Percentiles rank a stretch among this genome's conserved stretches.
phyloP scores from a whole-genome alignment of 176 grass and related monocot genomes.

The Sorghum bicolor region Sorghum_bicolor_NCBIv3 NC_012871.2:18780001-18780500 shows the following conservation, averaged over 20 bases:
- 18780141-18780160: constrained; percentile 46
- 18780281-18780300: background rate
- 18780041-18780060: constrained; percentile 75
- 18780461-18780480: constrained; percentile 8
- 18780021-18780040: constrained; percentile 57
- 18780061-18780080: background rate
- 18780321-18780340: background rate
- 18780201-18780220: constrained; percentile 57
- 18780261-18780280: background rate
- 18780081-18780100: background rate
- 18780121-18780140: background rate
- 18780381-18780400: constrained; percentile 36
- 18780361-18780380: constrained; percentile 23
- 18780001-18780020: constrained; percentile 37
- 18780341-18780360: background rate
- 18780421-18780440: background rate
- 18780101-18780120: background rate
- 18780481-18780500: background rate
- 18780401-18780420: constrained; percentile 31
- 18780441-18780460: background rate
- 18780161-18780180: constrained; percentile 27
- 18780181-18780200: constrained; percentile 27
- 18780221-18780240: constrained; percentile 57
- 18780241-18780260: constrained; percentile 41
- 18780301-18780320: background rate